phyloP scores from a whole-genome alignment of 1,284 basidiomycete genomes.

The Takashimella koratensis region DNA sequence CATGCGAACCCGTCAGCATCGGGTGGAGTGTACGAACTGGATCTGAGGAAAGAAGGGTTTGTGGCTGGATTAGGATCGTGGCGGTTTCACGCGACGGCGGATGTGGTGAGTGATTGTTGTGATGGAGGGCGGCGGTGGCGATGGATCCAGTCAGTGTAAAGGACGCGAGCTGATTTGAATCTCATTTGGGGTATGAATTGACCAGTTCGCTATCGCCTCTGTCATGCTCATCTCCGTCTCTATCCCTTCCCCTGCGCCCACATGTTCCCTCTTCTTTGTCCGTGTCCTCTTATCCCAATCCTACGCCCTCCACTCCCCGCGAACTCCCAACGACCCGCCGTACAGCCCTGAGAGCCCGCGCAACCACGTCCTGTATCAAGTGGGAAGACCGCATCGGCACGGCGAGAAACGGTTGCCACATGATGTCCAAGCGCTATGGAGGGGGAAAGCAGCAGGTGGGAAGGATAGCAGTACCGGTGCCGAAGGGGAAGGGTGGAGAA shows the following conservation, averaged over 20 bases:
- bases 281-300: slow-evolving; percentile 40
- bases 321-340: slow-evolving; percentile 37
- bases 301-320: slow-evolving; percentile 39
- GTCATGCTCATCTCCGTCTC: slow-evolving; percentile 35
- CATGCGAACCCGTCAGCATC: slow-evolving; percentile 39
- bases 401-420: slow-evolving; percentile 29
- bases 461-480: slow-evolving; percentile 1
- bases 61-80: slow-evolving; percentile 44
- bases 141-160: no score
- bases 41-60: slow-evolving; percentile 40
- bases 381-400: slow-evolving; percentile 29
- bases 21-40: slow-evolving; percentile 31
- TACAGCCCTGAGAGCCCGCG: slow-evolving; percentile 28
- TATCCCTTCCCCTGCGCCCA: slow-evolving; percentile 33
- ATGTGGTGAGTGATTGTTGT: slow-evolving; percentile 40
- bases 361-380: slow-evolving; percentile 38
- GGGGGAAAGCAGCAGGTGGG: slow-evolving; percentile 32
- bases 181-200: no score
- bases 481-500: slow-evolving; percentile 24
- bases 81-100: slow-evolving; percentile 36
- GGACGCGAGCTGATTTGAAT: no score
- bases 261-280: slow-evolving; percentile 42
- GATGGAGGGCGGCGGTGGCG: neutral
- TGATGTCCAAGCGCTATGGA: slow-evolving; percentile 33
- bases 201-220: slow-evolving; percentile 39